Evolutionary conservation across 495 filamentous ascomycete species (phyloP).

Genomic region (Paragyromitra xinjiangensis): DNA sequence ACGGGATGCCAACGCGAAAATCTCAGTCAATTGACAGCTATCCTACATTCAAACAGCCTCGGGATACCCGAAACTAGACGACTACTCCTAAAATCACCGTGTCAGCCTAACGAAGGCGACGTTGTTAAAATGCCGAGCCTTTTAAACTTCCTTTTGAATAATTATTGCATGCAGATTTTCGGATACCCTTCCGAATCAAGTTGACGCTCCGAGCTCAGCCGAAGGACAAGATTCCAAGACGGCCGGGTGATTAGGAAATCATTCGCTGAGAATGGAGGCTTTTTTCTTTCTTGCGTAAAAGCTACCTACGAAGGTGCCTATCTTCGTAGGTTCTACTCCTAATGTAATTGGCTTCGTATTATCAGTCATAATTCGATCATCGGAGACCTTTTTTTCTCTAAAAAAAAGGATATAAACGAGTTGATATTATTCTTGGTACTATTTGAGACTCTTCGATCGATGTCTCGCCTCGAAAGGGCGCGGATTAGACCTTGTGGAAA

Average conservation of each 20-base stretch:
- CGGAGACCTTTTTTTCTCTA: neutral
- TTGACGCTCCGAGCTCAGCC: conserved; percentile 1
- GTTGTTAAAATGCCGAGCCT: neutral
- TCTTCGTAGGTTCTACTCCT: neutral
- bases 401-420: neutral
- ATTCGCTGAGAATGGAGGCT: neutral
- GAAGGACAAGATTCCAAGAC: too few relatives aligned
- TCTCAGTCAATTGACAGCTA: neutral
- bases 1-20: neutral
- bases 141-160: conserved; percentile 5
- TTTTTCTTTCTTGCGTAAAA: neutral
- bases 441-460: neutral
- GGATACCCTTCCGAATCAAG: neutral
- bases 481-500: neutral
- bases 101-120: neutral
- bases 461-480: neutral
- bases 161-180: neutral
- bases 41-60: neutral
- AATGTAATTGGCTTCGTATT: neutral
- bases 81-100: neutral
- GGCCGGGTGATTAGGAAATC: neutral
- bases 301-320: neutral
- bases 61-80: neutral
- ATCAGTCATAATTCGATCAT: neutral
- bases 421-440: neutral